phyloP scores from a whole-genome alignment of 441 rosid species.

The Breynia disticha region DNA sequence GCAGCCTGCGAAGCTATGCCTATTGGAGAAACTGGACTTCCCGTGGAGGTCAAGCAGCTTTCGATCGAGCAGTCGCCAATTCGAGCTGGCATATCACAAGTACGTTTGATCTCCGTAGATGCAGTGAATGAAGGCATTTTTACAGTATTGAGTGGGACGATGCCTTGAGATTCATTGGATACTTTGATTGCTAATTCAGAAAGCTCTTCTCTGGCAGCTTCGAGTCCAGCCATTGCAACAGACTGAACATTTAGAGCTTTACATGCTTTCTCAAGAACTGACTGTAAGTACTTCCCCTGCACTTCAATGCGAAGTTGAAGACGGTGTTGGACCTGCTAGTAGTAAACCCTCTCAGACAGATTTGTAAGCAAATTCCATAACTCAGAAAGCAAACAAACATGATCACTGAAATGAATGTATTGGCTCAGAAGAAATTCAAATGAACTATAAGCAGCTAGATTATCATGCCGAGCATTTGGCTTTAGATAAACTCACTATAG shows the following conservation, averaged over 20 bases:
- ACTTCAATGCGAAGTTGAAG: slow-evolving; percentile 86
- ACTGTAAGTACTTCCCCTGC: slow-evolving; percentile 76
- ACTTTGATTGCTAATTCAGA: slow-evolving; percentile 77
- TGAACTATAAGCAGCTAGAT: no score
- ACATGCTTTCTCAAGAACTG: slow-evolving; percentile 86
- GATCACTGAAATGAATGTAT: not conserved
- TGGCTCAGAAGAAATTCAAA: not conserved
- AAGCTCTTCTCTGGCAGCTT: slow-evolving; percentile 73
- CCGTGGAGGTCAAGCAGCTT: slow-evolving; percentile 65
- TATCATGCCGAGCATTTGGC: no score
- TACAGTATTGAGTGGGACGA: slow-evolving; percentile 31
- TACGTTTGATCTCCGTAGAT: slow-evolving; percentile 38
- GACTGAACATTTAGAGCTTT: slow-evolving; percentile 70
- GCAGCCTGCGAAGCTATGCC: slow-evolving; percentile 33
- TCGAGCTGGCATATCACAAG: slow-evolving; percentile 31
- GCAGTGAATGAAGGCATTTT: slow-evolving; percentile 53
- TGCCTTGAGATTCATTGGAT: slow-evolving; percentile 45
- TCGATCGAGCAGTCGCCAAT: slow-evolving; percentile 54
- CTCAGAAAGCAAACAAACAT: not conserved
- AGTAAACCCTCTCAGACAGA: slow-evolving; percentile 10
- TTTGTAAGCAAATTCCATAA: not conserved
- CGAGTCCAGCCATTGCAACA: slow-evolving; percentile 51
- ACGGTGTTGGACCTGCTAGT: slow-evolving; percentile 65
- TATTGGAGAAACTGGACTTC: slow-evolving; percentile 45
- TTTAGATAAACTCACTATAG: no score